phyloP scores from a whole-genome alignment of 768 basidiomycete species.

The Kwoniella bestiolae region DNA sequence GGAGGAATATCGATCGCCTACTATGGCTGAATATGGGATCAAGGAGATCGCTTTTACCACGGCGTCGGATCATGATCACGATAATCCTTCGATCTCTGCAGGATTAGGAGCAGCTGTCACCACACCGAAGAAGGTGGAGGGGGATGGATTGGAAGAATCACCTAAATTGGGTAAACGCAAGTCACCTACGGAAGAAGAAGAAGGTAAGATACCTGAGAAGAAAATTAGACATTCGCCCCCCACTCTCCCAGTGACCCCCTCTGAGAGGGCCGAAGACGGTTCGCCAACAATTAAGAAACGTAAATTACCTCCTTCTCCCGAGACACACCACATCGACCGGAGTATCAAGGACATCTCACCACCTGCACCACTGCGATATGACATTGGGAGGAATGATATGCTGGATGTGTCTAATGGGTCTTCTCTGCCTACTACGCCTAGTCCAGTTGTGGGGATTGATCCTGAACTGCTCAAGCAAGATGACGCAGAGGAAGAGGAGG shows the following conservation, averaged over 20 bases:
- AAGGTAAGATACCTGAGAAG: background rate
- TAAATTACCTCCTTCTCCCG: conserved; percentile 7
- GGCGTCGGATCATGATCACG: background rate
- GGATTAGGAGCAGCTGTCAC: too few relatives aligned
- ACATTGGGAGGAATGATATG: background rate
- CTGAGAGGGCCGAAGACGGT: background rate
- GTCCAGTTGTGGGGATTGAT: background rate
- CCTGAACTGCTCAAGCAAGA: background rate
- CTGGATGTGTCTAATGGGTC: background rate
- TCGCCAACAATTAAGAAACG: background rate
- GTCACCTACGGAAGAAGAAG: background rate
- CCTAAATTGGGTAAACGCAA: conserved; percentile 20
- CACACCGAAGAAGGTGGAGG: background rate
- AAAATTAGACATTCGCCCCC: background rate
- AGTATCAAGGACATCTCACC: background rate
- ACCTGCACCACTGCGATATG: conserved; percentile 2
- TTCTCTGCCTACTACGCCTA: conserved; percentile 2
- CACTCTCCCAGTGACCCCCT: background rate
- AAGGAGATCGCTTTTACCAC: conserved; percentile 7
- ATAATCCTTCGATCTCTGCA: background rate
- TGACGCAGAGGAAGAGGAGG: background rate
- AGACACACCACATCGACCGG: conserved; percentile 9
- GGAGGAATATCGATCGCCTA: conserved; percentile 4
- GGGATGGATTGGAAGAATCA: background rate
- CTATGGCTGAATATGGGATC: conserved; percentile 16